phyloP scores from a whole-genome alignment of 306 rosid species.

The Fagus sylvatica region DNA sequence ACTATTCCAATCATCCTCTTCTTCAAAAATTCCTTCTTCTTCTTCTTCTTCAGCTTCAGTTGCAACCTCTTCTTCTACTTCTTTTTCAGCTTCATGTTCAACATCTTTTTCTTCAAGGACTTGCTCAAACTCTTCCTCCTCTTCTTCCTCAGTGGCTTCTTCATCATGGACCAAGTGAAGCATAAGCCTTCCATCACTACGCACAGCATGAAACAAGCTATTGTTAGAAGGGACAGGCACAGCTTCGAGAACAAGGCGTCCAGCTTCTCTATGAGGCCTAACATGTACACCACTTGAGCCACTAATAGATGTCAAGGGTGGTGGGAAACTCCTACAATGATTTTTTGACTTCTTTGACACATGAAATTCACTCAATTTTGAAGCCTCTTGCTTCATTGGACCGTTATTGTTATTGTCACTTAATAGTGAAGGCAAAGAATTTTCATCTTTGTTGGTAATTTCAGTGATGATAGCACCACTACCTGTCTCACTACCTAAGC shows the following conservation, averaged over 20 bases:
- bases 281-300: constrained; percentile 48
- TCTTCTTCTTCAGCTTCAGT: neutral
- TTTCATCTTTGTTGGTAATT: constrained; percentile 28
- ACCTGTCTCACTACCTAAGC: constrained; percentile 74
- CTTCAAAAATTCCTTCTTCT: neutral
- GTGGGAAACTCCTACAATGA: constrained; percentile 52
- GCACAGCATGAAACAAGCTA: constrained; percentile 51
- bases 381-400: neutral
- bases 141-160: constrained; percentile 23
- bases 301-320: constrained; percentile 60
- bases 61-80: constrained; percentile 17
- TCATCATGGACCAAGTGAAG: constrained; percentile 34
- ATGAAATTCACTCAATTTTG: neutral
- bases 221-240: constrained; percentile 31
- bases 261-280: constrained; percentile 66
- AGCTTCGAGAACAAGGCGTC: constrained; percentile 72
- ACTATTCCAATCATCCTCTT: neutral
- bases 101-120: neutral
- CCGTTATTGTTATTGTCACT: neutral
- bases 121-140: constrained; percentile 3
- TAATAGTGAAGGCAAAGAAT: constrained; percentile 31
- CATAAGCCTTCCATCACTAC: constrained; percentile 63
- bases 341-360: constrained; percentile 22
- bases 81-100: neutral
- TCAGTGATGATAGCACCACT: constrained; percentile 38